phyloP scores from a whole-genome alignment of 1,284 basidiomycete genomes.

The Fomitopsis betulina region DNA sequence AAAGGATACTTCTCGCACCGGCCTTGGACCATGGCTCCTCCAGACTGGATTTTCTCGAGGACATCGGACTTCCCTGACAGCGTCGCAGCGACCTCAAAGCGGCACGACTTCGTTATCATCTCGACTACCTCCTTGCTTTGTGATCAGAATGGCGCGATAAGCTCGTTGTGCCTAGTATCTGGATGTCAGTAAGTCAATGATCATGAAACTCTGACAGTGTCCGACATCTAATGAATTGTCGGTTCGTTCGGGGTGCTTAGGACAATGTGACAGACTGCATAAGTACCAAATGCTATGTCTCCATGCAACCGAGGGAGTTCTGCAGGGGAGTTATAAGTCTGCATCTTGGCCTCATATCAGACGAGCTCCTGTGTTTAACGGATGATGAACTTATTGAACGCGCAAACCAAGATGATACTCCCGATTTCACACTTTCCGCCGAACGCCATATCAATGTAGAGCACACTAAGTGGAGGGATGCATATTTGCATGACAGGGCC shows the following conservation, averaged over 20 bases:
- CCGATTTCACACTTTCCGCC: background rate
- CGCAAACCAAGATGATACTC: background rate
- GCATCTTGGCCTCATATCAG: background rate
- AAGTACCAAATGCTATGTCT: background rate
- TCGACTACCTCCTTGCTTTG: background rate
- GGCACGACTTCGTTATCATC: background rate
- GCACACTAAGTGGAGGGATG: background rate
- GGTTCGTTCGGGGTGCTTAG: background rate
- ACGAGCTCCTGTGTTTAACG: background rate
- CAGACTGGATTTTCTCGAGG: too few relatives aligned
- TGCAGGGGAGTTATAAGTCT: background rate
- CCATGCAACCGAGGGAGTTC: background rate
- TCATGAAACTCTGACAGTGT: background rate
- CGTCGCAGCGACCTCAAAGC: too few relatives aligned
- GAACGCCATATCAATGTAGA: background rate
- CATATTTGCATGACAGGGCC: background rate
- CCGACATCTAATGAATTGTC: background rate
- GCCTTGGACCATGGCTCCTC: too few relatives aligned
- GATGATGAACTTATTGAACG: background rate
- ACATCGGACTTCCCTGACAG: too few relatives aligned
- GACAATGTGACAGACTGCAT: background rate
- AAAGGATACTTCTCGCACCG: too few relatives aligned
- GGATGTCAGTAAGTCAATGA: background rate
- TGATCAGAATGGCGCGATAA: background rate
- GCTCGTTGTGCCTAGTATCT: background rate